Percentiles rank a stretch among this genome's conserved stretches.
Evolutionary conservation across 441 rosid species (phyloP).

Genomic region (Adansonia gregorii): DNA sequence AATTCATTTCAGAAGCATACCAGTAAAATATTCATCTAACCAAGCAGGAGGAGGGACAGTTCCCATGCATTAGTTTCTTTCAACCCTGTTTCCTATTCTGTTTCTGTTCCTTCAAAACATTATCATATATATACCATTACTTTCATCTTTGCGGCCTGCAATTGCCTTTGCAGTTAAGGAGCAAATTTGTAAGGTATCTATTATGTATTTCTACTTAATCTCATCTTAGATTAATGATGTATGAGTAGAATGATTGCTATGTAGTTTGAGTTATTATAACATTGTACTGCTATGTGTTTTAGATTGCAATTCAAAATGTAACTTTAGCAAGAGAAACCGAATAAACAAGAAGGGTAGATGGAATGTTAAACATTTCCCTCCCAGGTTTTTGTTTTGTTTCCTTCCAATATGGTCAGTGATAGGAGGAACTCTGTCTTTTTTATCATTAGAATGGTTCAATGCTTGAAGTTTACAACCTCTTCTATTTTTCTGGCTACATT

Average conservation of each 20-base stretch:
- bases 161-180: conserved; percentile 91
- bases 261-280: neutral
- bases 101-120: conserved; percentile 8
- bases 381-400: conserved; percentile 47
- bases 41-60: neutral
- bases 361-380: conserved; percentile 60
- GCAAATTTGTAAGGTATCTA: conserved; percentile 81
- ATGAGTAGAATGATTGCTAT: neutral
- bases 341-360: conserved; percentile 86
- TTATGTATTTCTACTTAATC: neutral
- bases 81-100: conserved; percentile 7
- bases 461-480: neutral
- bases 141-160: conserved; percentile 65
- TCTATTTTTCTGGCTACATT: too few species aligned
- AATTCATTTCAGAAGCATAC: conserved; percentile 11
- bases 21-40: neutral
- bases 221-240: neutral
- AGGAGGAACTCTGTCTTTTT: too few species aligned
- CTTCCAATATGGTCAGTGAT: neutral
- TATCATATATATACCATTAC: neutral
- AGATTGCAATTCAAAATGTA: conserved; percentile 87
- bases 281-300: conserved; percentile 33
- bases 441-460: too few species aligned
- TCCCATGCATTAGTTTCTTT: neutral
- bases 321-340: conserved; percentile 86